Evolutionary conservation across 2,329 filamentous ascomycete genomes (phyloP).

Genomic region (Penicillium sp.): DNA sequence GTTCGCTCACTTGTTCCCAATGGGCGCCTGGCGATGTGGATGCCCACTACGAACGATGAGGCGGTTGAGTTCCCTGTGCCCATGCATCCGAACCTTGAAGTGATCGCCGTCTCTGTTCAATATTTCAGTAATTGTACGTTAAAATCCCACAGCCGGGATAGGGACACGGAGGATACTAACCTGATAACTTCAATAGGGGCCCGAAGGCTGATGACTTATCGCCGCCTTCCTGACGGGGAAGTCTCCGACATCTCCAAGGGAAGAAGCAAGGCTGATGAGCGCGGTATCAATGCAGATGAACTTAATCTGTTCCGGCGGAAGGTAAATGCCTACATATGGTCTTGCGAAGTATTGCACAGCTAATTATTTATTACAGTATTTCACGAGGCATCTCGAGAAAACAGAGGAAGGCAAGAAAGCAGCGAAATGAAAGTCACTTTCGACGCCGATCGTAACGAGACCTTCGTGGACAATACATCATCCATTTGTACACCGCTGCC

Average conservation of each 20-base stretch:
- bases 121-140: constrained; percentile 76
- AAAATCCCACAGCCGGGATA: constrained; percentile 14
- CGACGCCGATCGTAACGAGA: background rate
- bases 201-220: constrained; percentile 80
- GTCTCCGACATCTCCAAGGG: constrained; percentile 27
- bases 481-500: background rate
- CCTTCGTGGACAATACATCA: background rate
- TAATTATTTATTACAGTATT: constrained; percentile 12
- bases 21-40: constrained; percentile 89
- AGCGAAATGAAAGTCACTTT: background rate
- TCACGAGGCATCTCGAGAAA: constrained; percentile 7
- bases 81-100: constrained; percentile 66
- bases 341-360: background rate
- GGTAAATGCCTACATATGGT: constrained; percentile 20
- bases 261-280: constrained; percentile 34
- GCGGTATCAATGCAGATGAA: constrained; percentile 57
- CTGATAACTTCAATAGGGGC: constrained; percentile 59
- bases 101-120: constrained; percentile 75
- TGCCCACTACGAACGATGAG: constrained; percentile 83
- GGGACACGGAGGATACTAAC: background rate
- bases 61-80: constrained; percentile 73
- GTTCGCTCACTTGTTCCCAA: constrained; percentile 68
- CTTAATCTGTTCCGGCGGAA: constrained; percentile 63
- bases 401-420: background rate
- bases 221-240: constrained; percentile 59